Evolutionary conservation across 768 basidiomycete genomes (phyloP).

Genomic region (Psilocybe subaeruginosa): DNA sequence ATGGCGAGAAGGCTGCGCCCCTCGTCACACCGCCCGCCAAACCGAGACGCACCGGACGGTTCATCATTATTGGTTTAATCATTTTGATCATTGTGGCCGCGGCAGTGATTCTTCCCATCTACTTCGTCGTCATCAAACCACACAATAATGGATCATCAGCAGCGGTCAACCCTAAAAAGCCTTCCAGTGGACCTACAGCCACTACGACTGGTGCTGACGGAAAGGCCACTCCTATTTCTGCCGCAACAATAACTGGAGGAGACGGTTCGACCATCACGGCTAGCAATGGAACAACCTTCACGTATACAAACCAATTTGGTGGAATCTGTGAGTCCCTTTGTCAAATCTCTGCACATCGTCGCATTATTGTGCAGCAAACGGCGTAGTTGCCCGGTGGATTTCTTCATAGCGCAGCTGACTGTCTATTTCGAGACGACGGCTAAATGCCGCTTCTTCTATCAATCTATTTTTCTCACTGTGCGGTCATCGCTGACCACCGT

Average conservation of each 20-base stretch:
- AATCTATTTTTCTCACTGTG: background rate
- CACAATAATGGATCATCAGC: constrained; percentile 14
- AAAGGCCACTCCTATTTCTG: constrained; percentile 12
- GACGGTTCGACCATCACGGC: constrained; percentile 69
- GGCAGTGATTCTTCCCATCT: constrained; percentile 35
- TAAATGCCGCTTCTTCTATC: background rate
- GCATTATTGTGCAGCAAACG: background rate
- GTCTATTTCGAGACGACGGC: background rate
- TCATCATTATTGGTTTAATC: constrained; percentile 16
- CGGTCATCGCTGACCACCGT: background rate
- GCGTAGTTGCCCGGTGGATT: no score
- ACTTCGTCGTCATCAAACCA: constrained; percentile 35
- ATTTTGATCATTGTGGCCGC: constrained; percentile 28
- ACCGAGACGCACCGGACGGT: background rate
- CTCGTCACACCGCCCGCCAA: background rate
- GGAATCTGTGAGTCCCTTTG: constrained; percentile 59
- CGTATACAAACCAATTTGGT: constrained; percentile 77
- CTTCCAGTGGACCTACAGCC: constrained; percentile 7
- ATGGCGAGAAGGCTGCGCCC: background rate
- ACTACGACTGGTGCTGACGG: constrained; percentile 8
- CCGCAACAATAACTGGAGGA: constrained; percentile 50
- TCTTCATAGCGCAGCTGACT: background rate
- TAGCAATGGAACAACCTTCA: constrained; percentile 73
- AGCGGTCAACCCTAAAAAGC: background rate
- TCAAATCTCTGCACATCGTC: background rate